Base-by-base conservation (phyloP, 345 rosid species). In the Firmiana major region DNA sequence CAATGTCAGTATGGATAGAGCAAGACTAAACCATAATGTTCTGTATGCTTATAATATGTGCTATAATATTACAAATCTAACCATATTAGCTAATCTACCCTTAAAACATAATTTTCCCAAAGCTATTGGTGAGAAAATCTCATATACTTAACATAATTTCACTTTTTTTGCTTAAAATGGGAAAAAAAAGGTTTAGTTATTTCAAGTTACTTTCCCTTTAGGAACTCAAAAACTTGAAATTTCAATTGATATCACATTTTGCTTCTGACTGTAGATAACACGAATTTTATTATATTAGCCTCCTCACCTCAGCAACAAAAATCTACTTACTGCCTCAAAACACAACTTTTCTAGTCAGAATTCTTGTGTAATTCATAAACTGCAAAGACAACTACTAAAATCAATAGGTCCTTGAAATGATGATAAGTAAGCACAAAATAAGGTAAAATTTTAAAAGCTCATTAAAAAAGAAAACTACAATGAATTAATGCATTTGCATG, bases 291-390 rank as follows among this genome's bases (percentile, higher is more conserved):
- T 34, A 34, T 12, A n/a, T 54, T 72, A 12, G 34, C 49, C 45
- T 72, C 34, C 75, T 38, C 28, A 42, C 42, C 16, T 49, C 9
- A 28, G 16, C 43, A 68, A 49, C 36, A 49, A 70, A 48, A 10
- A 17, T 70, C 75, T n/a, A 72, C 48, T 54, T 21, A 57, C 26
- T 2, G 40, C 11, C 76, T 40, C n/a, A 57, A 57, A 38, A 73
- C 21, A 21, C 12, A 21, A 21, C 22, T 36, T 72, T 38, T 36
- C n/a, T 40, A 73, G 76, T 34, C 24, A 55, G 6, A 73, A 7
- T 38, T 73, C 64, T 22, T 36, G 76, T 12, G 64, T 40, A 73
- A 34, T 53, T 71, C 9, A 53, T 19, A 36, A 68, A 71, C 46
- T 9, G 10, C 26, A 69, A 31, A 71, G 9, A 38, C 22, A 12